Conservation (phyloP, 805 yeast species). For the Candida incommunis region DNA sequence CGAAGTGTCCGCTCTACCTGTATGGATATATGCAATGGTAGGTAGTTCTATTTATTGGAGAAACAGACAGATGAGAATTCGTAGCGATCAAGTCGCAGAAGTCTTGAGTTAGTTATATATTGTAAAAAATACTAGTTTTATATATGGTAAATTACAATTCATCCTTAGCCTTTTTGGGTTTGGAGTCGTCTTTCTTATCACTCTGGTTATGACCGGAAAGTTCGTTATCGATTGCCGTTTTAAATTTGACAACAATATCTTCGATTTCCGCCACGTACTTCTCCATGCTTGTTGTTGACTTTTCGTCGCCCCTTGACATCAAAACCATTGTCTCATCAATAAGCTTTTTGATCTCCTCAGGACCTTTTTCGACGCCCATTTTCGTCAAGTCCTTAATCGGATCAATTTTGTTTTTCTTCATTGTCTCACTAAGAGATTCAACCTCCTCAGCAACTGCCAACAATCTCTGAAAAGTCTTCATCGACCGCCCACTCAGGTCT, state of each 20-base stretch:
- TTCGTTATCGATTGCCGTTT: neutral
- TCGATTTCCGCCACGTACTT: neutral
- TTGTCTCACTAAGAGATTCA: neutral
- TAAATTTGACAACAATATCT: neutral
- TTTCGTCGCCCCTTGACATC: neutral
- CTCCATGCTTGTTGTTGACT: neutral
- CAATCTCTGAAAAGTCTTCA: neutral
- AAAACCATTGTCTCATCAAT: slow-evolving; percentile 2
- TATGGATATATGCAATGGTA: slow-evolving; percentile 68
- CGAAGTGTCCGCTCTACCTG: slow-evolving; percentile 65
- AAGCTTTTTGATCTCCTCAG: neutral
- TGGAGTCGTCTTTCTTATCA: too few species aligned
- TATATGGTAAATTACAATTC: neutral
- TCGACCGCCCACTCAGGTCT: too few species aligned
- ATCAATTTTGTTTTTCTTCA: neutral
- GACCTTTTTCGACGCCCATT: slow-evolving; percentile 1
- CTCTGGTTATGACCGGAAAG: too few species aligned
- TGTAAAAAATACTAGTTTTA: too few species aligned
- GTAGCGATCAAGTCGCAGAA: slow-evolving; percentile 65
- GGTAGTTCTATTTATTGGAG: slow-evolving; percentile 60
- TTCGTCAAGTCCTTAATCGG: neutral
- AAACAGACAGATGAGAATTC: slow-evolving; percentile 58
- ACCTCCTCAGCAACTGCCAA: neutral
- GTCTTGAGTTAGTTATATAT: slow-evolving; percentile 16
- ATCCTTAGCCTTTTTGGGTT: neutral